Base-by-base conservation (phyloP, 768 basidiomycete genomes). In the Epithele typhae region DNA sequence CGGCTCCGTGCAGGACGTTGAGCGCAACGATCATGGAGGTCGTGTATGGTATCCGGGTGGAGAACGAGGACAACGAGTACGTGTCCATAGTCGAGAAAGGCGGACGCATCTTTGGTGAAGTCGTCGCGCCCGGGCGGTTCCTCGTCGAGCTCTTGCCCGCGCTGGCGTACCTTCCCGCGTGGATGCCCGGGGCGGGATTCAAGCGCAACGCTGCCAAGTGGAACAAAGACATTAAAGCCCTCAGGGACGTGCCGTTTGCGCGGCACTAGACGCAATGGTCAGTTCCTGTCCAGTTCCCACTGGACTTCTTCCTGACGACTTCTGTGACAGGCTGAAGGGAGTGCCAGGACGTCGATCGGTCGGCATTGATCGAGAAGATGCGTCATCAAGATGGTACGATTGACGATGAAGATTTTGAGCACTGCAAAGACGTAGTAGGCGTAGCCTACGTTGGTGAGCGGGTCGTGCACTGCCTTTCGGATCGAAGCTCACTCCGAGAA, bases 181-280 rank as follows among this genome's bases (percentile, higher is more conserved):
- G 64, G 64, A 48, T 66, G 38, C 64, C 64, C 1, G 60, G 60
- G 12, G 56, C 58, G 0, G 40, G 37, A 0, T 64, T 63, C 50
- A 54, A 58, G 35, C 44, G 53, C 15, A 25, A 51, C 25, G 58
- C 57, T 2, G 37, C 23, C 6, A 35, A 30, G 7, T 61, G 56
- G 56, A 37, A 38, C 6, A 38, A 52, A 17, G 43, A 40, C 18
- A 50, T 61, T 0, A 43, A 50, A 7, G 48, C 51, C 14, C 48
- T 58, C 51, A 32, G 51, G 11, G 43, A 58, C 14, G 49, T 57
- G 23, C 59, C 63, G 11, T 57, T 46, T 35, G 5, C 44, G 49
- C 22, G 47, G 49, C 24, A 32, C 34, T 18, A 12, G 37, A 1
- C 54, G 51, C 19, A 7, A 48, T 37, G 54, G 51, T 37, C 2